Conservation (phyloP, 352 stramenopile species). For the Phytophthora syringae region DNA sequence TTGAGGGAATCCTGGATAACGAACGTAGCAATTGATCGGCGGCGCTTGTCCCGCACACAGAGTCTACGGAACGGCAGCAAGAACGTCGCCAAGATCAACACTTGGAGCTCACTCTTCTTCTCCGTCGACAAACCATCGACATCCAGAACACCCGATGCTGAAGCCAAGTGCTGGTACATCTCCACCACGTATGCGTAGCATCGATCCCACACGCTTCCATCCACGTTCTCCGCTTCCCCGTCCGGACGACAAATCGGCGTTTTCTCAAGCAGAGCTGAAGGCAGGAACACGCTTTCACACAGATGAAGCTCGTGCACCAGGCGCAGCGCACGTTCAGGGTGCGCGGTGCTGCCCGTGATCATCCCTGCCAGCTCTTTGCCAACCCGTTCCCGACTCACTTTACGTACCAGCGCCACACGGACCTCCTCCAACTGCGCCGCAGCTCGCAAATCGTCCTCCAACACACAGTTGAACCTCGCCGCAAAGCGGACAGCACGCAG, state of each 20-base stretch:
- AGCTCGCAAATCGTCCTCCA: conserved; percentile 86
- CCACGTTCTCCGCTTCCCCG: conserved; percentile 21
- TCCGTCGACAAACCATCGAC: conserved; percentile 44
- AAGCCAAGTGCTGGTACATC: conserved; percentile 49
- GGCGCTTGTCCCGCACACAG: conserved; percentile 61
- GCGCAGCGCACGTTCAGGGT: conserved; percentile 62
- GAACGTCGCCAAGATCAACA: conserved; percentile 62
- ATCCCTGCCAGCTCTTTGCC: conserved; percentile 77
- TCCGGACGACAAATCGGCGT: conserved; percentile 41
- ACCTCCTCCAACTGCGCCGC: conserved; percentile 70
- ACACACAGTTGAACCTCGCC: conserved; percentile 92
- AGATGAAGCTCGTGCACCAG: conserved; percentile 65
- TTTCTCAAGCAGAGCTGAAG: conserved; percentile 36
- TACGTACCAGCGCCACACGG: conserved; percentile 67
- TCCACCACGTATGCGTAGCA: conserved; percentile 48
- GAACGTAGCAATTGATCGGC: conserved; percentile 47
- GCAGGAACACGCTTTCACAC: conserved; percentile 63
- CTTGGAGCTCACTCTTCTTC: conserved; percentile 52
- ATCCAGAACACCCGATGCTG: conserved; percentile 25
- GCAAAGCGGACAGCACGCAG: conserved; percentile 97
- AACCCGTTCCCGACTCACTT: conserved; percentile 82
- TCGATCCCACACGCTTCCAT: conserved; percentile 42
- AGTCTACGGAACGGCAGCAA: conserved; percentile 62
- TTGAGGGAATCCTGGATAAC: conserved; percentile 77
- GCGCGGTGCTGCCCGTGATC: conserved; percentile 67